Evolutionary conservation across 2,329 filamentous ascomycete species (phyloP).

Genomic region (Massarina eburnea): DNA sequence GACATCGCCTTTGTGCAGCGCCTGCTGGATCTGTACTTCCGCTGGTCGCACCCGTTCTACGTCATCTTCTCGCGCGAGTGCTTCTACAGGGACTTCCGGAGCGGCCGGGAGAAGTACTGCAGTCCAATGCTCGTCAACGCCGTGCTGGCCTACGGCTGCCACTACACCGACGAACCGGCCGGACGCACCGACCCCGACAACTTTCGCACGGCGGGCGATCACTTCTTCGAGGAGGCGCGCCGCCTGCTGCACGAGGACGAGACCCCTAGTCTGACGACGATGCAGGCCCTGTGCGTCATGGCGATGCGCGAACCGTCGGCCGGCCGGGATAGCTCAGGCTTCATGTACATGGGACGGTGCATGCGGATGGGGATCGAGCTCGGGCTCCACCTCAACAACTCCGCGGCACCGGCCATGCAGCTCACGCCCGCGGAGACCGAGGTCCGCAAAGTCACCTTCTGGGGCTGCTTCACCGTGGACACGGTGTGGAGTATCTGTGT

Average conservation of each 20-base stretch:
- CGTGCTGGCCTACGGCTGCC: conserved; percentile 66
- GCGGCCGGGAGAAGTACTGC: conserved; percentile 65
- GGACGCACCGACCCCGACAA: conserved; percentile 65
- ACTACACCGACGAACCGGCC: conserved; percentile 66
- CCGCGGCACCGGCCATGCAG: conserved; percentile 30
- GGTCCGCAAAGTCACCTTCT: conserved; percentile 55
- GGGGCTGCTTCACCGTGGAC: conserved; percentile 55
- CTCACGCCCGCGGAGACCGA: conserved; percentile 48
- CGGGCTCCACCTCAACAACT: conserved; percentile 60
- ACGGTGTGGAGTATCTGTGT: conserved; percentile 51
- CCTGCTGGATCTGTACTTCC: conserved; percentile 67
- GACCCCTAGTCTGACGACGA: conserved; percentile 66
- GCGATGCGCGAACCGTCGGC: conserved; percentile 73
- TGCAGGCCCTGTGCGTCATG: conserved; percentile 76
- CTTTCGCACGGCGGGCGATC: conserved; percentile 67
- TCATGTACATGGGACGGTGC: conserved; percentile 72
- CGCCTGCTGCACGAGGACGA: conserved; percentile 61
- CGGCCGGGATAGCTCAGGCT: conserved; percentile 71
- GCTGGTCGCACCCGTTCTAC: conserved; percentile 75
- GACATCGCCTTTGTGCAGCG: conserved; percentile 64
- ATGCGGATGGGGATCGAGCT: conserved; percentile 72
- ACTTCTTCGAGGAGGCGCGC: conserved; percentile 72
- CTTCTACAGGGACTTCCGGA: conserved; percentile 66
- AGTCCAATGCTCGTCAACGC: conserved; percentile 68
- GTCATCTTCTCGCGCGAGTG: conserved; percentile 71